Percentiles rank a stretch among this genome's conserved stretches.
Conservation (phyloP, 225 moss, liverwort and hornwort genomes). For the Pseudoscleropodium purum region DNA sequence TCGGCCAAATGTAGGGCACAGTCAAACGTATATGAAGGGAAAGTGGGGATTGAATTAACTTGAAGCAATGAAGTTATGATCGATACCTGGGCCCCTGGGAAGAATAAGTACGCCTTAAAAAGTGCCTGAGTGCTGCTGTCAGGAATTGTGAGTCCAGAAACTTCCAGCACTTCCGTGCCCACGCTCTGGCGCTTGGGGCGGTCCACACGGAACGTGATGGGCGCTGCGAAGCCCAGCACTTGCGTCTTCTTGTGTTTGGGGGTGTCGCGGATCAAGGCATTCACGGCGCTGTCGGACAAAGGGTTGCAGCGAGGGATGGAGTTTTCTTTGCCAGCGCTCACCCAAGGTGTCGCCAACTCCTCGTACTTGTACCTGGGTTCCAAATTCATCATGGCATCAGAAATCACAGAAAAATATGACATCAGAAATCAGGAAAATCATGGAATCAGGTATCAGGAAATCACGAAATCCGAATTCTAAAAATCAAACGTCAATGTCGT, state of each 20-base stretch:
- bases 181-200: not conserved
- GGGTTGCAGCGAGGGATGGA: not conserved
- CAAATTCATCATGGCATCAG: no score
- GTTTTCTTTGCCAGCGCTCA: not conserved
- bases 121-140: rapidly evolving
- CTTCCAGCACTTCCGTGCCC: not conserved
- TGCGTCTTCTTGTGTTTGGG: not conserved
- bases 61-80: not conserved
- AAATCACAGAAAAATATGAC: not conserved
- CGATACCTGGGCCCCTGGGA: not conserved
- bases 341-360: not conserved
- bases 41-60: not conserved
- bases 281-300: not conserved
- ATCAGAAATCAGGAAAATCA: not conserved
- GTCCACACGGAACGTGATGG: slow-evolving; percentile 1
- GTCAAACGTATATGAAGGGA: not conserved
- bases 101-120: slow-evolving; percentile 5
- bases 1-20: not conserved
- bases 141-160: not conserved
- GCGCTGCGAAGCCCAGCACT: not conserved
- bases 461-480: not conserved
- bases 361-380: slow-evolving; percentile 8
- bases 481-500: not conserved
- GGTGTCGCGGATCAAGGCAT: not conserved
- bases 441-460: not conserved